A percentile compares a stretch with the other conserved stretches of the same genome.
Conservation (phyloP, 1,284 basidiomycete genomes). For the Heterobasidion parviporum region DNA sequence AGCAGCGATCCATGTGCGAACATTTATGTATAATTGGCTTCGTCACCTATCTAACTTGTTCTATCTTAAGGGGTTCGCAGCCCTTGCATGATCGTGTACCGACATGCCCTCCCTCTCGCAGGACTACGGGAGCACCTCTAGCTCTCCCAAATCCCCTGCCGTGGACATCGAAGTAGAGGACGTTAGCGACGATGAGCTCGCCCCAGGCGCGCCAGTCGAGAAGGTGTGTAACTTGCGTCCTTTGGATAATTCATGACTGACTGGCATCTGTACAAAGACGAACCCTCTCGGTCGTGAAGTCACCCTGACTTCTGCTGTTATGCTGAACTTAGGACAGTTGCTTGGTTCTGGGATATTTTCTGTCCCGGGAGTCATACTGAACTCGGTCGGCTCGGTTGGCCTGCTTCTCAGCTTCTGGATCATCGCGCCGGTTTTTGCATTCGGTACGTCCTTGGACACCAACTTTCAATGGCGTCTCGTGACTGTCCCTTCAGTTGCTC, state of each 20-base stretch:
- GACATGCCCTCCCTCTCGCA: neutral
- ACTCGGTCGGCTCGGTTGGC: constrained; percentile 33
- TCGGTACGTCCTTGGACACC: constrained; percentile 14
- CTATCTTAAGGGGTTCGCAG: too few relatives aligned
- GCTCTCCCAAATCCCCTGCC: neutral
- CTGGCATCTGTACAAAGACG: neutral
- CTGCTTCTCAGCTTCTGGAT: constrained; percentile 36
- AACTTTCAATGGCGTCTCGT: neutral
- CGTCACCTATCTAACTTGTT: too few relatives aligned
- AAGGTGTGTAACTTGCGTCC: neutral
- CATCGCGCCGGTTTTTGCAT: constrained; percentile 29
- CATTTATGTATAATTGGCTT: neutral
- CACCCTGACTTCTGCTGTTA: constrained; percentile 29
- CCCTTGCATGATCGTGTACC: too few relatives aligned
- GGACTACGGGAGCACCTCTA: neutral
- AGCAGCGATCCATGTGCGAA: neutral
- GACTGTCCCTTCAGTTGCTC: constrained; percentile 11
- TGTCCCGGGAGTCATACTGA: constrained; percentile 30
- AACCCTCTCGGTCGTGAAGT: constrained; percentile 36
- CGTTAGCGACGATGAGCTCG: neutral
- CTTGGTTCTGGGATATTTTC: constrained; percentile 37
- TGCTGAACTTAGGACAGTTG: constrained; percentile 29
- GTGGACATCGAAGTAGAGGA: constrained; percentile 1
- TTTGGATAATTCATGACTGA: neutral
- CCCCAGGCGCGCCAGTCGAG: neutral